Conservation (phyloP, 345 rosid genomes). For the Gossypium anomalum region DNA sequence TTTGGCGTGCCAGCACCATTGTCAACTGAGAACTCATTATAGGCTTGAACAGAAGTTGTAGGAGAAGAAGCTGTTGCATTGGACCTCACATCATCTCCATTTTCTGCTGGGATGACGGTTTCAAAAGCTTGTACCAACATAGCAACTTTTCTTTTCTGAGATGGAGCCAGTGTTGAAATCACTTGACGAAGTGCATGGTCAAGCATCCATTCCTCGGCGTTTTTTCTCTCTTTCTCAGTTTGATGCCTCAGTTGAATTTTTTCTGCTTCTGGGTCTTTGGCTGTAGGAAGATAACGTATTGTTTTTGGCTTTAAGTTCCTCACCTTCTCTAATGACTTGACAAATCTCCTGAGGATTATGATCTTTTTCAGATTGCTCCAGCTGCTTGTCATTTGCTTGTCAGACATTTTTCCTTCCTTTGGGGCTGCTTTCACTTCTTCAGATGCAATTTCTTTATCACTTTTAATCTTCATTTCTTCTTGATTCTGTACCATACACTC, state of each 20-base stretch:
- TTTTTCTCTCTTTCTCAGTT: slow-evolving; percentile 54
- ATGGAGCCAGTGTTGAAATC: slow-evolving; percentile 64
- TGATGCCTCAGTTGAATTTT: slow-evolving; percentile 66
- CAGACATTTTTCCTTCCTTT: slow-evolving; percentile 28
- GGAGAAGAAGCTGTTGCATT: slow-evolving; percentile 30
- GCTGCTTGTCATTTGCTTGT: slow-evolving; percentile 43
- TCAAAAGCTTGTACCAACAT: slow-evolving; percentile 98
- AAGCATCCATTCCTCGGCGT: slow-evolving; percentile 91
- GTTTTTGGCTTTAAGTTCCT: slow-evolving; percentile 49
- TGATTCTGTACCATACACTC: slow-evolving; percentile 8
- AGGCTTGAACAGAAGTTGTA: slow-evolving; percentile 32
- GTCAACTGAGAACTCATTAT: slow-evolving; percentile 21
- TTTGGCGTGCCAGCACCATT: slow-evolving; percentile 19
- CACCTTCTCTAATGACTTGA: slow-evolving; percentile 68
- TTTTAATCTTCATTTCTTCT: slow-evolving; percentile 18
- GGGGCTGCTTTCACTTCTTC: slow-evolving; percentile 30
- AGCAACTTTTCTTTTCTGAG: slow-evolving; percentile 70
- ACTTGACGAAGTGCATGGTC: slow-evolving; percentile 78
- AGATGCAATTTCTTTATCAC: background rate
- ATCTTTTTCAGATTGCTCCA: slow-evolving; percentile 86
- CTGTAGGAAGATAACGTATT: slow-evolving; percentile 34
- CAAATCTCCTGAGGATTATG: slow-evolving; percentile 65
- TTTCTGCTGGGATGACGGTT: slow-evolving; percentile 55
- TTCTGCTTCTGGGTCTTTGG: slow-evolving; percentile 55
- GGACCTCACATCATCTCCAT: slow-evolving; percentile 21